phyloP scores from a whole-genome alignment of 306 rosid species.

The Clitoria ternatea region DNA sequence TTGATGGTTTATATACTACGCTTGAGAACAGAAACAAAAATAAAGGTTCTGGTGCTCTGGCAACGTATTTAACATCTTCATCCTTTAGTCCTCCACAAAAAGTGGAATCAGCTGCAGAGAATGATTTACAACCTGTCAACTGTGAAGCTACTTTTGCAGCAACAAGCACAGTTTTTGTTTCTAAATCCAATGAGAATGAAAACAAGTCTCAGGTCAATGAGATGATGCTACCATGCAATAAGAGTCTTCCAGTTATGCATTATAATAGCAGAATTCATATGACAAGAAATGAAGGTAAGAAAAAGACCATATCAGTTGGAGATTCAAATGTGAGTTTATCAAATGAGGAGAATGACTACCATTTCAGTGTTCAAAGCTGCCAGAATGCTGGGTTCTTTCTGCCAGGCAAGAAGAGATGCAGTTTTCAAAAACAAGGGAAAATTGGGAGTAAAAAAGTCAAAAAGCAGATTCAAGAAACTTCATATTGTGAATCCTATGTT shows the following conservation, averaged over 20 bases:
- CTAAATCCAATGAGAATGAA: slow-evolving; percentile 19
- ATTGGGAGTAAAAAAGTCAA: slow-evolving; percentile 47
- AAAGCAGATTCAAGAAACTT: slow-evolving; percentile 40
- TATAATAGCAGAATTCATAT: slow-evolving; percentile 29
- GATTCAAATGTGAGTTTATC: slow-evolving; percentile 33
- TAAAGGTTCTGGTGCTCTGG: slow-evolving; percentile 22
- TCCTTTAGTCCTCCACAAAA: slow-evolving; percentile 33
- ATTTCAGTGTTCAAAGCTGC: slow-evolving; percentile 61
- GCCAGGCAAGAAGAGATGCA: slow-evolving; percentile 47
- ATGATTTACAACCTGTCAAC: slow-evolving; percentile 40
- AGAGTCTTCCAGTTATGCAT: slow-evolving; percentile 23
- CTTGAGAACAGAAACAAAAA: slow-evolving; percentile 20
- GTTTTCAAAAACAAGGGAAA: slow-evolving; percentile 44
- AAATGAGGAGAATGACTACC: slow-evolving; percentile 39
- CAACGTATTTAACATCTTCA: slow-evolving; percentile 18
- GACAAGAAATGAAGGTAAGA: slow-evolving; percentile 48
- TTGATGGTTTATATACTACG: slow-evolving; percentile 17
- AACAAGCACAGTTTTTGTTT: slow-evolving; percentile 8
- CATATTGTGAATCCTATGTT: slow-evolving; percentile 30
- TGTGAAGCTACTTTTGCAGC: slow-evolving; percentile 32
- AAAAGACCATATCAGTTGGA: slow-evolving; percentile 46
- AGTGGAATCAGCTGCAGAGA: slow-evolving; percentile 50
- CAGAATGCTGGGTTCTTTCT: slow-evolving; percentile 39
- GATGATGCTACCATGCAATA: slow-evolving; percentile 9
- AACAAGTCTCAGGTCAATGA: slow-evolving; percentile 29